phyloP scores from a whole-genome alignment of 257 asterid genomes.

The Solanum habrochaites region DNA sequence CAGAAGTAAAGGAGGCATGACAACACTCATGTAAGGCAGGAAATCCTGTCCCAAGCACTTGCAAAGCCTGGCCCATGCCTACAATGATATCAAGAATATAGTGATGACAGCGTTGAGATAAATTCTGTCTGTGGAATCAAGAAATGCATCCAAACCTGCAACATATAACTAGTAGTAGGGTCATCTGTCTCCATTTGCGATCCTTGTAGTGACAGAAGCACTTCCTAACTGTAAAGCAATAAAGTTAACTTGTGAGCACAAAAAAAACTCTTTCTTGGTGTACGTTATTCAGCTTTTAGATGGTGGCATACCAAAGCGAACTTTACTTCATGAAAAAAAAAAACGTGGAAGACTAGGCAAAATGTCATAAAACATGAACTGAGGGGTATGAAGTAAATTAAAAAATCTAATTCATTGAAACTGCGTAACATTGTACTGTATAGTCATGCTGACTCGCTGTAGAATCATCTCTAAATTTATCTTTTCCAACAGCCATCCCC shows the following conservation, averaged over 20 bases:
- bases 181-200: slow-evolving; percentile 87
- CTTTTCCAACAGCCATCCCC: slow-evolving; percentile 99
- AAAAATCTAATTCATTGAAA: not conserved
- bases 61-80: slow-evolving; percentile 99
- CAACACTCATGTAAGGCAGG: slow-evolving; percentile 91
- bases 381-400: not conserved
- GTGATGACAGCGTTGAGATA: not conserved
- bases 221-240: slow-evolving; percentile 55
- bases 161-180: slow-evolving; percentile 95
- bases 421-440: not conserved
- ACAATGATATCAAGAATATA: not conserved
- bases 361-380: not conserved
- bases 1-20: slow-evolving; percentile 88
- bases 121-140: not conserved
- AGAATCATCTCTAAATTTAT: slow-evolving; percentile 78
- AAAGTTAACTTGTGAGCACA: not conserved
- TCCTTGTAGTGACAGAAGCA: slow-evolving; percentile 89
- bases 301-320: not conserved
- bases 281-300: not conserved
- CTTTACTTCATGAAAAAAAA: not conserved
- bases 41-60: slow-evolving; percentile 95
- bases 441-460: slow-evolving; percentile 48
- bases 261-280: not conserved
- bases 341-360: not conserved
- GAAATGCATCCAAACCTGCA: slow-evolving; percentile 43